These are phyloP conservation scores for Quercus robur DNA, from an alignment of 306 rosid genomes.

Conservation along the genomic window DNA sequence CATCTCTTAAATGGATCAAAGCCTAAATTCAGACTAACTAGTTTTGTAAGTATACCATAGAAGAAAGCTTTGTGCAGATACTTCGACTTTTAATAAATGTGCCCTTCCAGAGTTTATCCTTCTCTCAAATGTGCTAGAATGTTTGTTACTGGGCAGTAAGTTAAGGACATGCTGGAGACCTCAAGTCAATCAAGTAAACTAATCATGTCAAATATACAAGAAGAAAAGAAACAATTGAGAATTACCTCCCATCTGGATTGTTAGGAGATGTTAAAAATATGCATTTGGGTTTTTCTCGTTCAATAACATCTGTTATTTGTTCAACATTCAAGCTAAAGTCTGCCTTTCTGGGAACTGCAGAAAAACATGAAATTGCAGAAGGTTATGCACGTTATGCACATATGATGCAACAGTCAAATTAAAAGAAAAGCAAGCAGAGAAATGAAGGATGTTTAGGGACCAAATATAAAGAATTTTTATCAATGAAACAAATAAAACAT, in stretches of 20 bases:
- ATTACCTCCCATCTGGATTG: constrained; percentile 96
- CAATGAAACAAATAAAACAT: neutral
- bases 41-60: neutral
- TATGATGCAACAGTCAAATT: too few relatives aligned
- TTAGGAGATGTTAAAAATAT: constrained; percentile 96
- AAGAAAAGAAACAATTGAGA: constrained; percentile 10
- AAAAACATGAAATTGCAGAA: constrained; percentile 9
- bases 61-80: neutral
- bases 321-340: constrained; percentile 84
- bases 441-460: neutral
- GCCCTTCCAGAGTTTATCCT: neutral
- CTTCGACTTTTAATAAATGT: neutral
- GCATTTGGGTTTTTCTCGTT: constrained; percentile 86
- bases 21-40: neutral
- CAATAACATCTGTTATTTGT: constrained; percentile 47
- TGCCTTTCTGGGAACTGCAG: constrained; percentile 73
- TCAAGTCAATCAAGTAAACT: neutral
- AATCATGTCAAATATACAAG: neutral
- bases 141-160: neutral
- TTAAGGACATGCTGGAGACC: neutral
- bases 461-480: neutral
- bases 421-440: too few relatives aligned
- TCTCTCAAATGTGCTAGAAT: neutral
- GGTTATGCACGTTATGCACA: constrained; percentile 12
- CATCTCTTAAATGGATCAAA: neutral